Evolutionary conservation across 176 grass and related monocot genomes (phyloP).

Genomic region (Echinochloa phyllopogon): DNA sequence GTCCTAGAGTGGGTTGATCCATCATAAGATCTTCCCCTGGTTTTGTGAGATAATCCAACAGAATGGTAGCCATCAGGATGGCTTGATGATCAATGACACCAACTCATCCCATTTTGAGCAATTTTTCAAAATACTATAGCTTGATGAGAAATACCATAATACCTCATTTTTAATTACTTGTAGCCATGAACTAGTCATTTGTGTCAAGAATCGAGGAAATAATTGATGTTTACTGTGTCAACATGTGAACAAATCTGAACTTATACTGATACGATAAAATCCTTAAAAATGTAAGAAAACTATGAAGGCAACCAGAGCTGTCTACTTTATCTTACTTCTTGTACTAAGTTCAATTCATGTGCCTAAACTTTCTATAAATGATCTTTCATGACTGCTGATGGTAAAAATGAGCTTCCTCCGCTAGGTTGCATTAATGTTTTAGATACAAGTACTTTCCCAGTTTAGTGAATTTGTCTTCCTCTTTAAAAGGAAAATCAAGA

Average conservation of each 20-base stretch:
- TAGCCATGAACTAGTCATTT: background rate
- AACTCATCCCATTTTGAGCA: background rate
- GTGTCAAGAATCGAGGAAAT: background rate
- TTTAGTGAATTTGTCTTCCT: background rate
- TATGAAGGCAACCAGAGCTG: background rate
- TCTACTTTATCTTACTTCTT: background rate
- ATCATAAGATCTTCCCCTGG: background rate
- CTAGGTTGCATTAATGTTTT: background rate
- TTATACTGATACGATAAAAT: constrained; percentile 7
- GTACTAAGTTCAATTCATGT: background rate
- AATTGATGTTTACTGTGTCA: background rate
- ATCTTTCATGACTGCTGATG: background rate
- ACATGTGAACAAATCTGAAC: constrained; percentile 21
- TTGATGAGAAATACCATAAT: background rate
- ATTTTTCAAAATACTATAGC: background rate
- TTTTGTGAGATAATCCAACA: background rate
- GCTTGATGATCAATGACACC: background rate
- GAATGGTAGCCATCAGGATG: background rate
- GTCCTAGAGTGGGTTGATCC: background rate
- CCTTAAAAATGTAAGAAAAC: background rate
- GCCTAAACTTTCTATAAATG: background rate
- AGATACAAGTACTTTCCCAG: background rate
- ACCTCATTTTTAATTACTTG: background rate
- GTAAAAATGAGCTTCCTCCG: background rate
- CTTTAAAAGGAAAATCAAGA: constrained; percentile 5